These are phyloP conservation scores for Microcera coccophila DNA, from an alignment of 2,329 filamentous ascomycete genomes.

Conservation along the genomic window DNA sequence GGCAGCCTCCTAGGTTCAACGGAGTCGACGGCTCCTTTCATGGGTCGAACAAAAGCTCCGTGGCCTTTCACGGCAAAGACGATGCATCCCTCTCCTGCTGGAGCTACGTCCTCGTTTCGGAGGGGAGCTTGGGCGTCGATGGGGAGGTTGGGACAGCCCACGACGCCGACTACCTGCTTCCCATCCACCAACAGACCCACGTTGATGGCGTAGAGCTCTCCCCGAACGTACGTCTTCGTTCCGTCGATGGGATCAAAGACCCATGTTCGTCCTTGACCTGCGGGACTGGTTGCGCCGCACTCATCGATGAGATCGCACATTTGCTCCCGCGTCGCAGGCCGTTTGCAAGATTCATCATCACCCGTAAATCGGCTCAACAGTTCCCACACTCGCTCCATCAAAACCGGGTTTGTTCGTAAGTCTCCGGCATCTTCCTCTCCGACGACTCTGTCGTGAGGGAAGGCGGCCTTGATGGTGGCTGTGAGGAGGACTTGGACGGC, in stretches of 20 bases:
- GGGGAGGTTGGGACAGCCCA: constrained; percentile 47
- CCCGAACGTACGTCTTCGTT: constrained; percentile 53
- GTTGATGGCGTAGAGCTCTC: constrained; percentile 56
- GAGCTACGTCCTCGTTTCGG: constrained; percentile 42
- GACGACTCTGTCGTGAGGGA: constrained; percentile 50
- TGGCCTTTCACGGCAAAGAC: constrained; percentile 47
- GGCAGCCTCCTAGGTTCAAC: constrained; percentile 32
- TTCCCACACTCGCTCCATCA: constrained; percentile 47
- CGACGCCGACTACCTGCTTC: constrained; percentile 46
- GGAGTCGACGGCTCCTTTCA: constrained; percentile 28
- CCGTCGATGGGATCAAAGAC: constrained; percentile 60
- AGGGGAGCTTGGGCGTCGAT: constrained; percentile 38
- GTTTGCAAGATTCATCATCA: constrained; percentile 27
- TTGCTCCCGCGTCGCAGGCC: constrained; percentile 39
- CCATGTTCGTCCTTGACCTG: constrained; percentile 46
- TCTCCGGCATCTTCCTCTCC: constrained; percentile 53
- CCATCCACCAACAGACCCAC: constrained; percentile 50
- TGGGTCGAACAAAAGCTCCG: constrained; percentile 45
- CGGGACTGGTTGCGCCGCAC: constrained; percentile 42
- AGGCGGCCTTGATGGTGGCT: constrained; percentile 45
- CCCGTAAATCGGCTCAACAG: constrained; percentile 35
- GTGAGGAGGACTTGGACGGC: constrained; percentile 55
- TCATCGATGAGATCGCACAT: constrained; percentile 53
- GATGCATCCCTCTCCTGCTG: constrained; percentile 43
- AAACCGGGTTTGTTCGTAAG: constrained; percentile 39